phyloP scores from a whole-genome alignment of 768 basidiomycete species.

The Hericium erinaceus region DNA sequence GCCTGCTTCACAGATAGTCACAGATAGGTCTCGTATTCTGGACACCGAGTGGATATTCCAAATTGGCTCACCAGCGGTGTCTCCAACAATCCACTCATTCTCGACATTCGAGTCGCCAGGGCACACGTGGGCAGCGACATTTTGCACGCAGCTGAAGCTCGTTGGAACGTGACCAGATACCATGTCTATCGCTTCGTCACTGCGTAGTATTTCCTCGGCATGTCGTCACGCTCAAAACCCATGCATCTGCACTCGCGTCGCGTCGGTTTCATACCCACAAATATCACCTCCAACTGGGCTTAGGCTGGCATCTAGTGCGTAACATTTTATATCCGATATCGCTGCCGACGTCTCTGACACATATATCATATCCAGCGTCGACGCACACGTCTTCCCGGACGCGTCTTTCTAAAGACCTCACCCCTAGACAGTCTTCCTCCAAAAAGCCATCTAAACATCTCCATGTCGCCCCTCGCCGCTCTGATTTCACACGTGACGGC shows the following conservation, averaged over 20 bases:
- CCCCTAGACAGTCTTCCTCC: not conserved
- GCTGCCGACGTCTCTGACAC: not conserved
- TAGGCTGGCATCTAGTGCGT: not conserved
- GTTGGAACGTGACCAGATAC: not conserved
- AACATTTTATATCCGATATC: not conserved
- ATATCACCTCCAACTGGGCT: no score
- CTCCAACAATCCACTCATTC: no score
- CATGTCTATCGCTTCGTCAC: not conserved
- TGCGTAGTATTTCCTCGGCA: not conserved
- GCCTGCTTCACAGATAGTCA: no score
- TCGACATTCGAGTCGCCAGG: no score
- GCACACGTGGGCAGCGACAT: no score
- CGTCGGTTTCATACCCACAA: no score
- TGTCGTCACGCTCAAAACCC: not conserved
- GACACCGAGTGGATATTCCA: no score
- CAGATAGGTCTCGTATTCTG: no score
- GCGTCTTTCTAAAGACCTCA: slow-evolving; percentile 13
- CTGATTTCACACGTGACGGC: slow-evolving; percentile 4
- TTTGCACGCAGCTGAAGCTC: no score
- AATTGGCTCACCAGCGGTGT: no score
- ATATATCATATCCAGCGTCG: not conserved
- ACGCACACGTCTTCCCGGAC: slow-evolving; percentile 8
- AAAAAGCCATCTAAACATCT: slow-evolving; percentile 6
- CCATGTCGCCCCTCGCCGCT: slow-evolving; percentile 7
- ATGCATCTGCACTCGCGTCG: not conserved